Evolutionary conservation across 306 rosid species (phyloP).

Genomic region (Castanospermum australe): DNA sequence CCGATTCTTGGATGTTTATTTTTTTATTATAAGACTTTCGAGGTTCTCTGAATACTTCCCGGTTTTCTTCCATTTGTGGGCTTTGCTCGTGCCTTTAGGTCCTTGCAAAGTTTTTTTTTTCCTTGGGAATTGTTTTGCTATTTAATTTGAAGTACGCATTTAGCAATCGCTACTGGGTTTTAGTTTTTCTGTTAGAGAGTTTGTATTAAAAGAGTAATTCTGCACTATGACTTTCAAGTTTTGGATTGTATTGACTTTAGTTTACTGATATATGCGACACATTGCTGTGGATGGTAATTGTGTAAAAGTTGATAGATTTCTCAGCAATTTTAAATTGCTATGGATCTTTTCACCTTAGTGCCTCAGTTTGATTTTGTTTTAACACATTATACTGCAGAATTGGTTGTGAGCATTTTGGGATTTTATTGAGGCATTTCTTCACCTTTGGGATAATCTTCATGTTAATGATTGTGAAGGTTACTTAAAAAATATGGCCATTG

Average conservation of each 20-base stretch:
- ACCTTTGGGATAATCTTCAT: background rate
- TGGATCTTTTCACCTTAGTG: background rate
- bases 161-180: background rate
- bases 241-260: background rate
- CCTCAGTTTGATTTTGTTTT: background rate
- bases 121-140: background rate
- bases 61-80: background rate
- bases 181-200: background rate
- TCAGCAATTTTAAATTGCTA: background rate
- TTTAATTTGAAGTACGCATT: background rate
- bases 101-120: background rate
- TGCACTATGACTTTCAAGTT: background rate
- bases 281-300: background rate
- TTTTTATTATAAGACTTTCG: constrained; percentile 14
- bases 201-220: background rate
- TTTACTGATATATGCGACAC: background rate
- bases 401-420: background rate
- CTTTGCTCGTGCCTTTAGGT: background rate
- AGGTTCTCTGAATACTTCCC: background rate
- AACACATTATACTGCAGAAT: background rate
- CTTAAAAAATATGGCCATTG: background rate
- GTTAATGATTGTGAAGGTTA: background rate
- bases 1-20: constrained; percentile 31
- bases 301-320: constrained; percentile 3
- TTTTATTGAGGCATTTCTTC: background rate